Evolutionary conservation across 2,329 filamentous ascomycete species (phyloP).

Genomic region (Xylaria sp.): DNA sequence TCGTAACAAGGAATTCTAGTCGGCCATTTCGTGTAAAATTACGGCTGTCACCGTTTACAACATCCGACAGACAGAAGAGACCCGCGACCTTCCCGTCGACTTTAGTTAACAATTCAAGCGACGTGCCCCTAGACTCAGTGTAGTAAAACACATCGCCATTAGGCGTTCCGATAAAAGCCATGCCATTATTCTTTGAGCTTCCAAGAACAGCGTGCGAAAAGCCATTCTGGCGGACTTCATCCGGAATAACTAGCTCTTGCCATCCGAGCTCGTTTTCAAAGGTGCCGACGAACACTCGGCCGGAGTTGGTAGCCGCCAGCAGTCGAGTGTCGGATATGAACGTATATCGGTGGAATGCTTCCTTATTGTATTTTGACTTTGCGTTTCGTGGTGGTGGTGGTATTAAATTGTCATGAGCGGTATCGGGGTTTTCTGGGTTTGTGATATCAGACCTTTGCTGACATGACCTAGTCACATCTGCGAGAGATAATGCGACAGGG

Average conservation of each 20-base stretch:
- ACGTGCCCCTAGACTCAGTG: conserved; percentile 27
- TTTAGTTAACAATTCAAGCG: conserved; percentile 41
- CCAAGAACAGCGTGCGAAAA: conserved; percentile 52
- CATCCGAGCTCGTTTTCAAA: conserved; percentile 42
- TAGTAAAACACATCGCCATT: conserved; percentile 53
- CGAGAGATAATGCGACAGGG: conserved; percentile 23
- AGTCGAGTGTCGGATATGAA: conserved; percentile 59
- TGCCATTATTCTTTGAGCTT: conserved; percentile 39
- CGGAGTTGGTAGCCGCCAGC: conserved; percentile 62
- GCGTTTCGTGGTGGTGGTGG: conserved; percentile 9
- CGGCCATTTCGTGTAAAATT: not conserved
- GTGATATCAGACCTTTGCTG: conserved; percentile 4
- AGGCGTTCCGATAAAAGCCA: conserved; percentile 53
- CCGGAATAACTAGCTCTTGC: conserved; percentile 45
- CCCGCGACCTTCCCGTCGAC: conserved; percentile 55
- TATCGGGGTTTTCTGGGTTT: conserved; percentile 25
- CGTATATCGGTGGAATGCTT: conserved; percentile 63
- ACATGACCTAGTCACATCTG: conserved; percentile 24
- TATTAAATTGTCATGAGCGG: not conserved
- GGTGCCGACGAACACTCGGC: conserved; percentile 56
- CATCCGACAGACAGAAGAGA: conserved; percentile 46
- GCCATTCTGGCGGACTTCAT: conserved; percentile 42
- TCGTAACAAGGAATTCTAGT: conserved; percentile 47
- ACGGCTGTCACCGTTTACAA: not conserved
- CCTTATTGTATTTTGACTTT: conserved; percentile 41